Base-by-base conservation (phyloP, 2,329 filamentous ascomycete genomes). In the Triangularia verruculosa region DNA sequence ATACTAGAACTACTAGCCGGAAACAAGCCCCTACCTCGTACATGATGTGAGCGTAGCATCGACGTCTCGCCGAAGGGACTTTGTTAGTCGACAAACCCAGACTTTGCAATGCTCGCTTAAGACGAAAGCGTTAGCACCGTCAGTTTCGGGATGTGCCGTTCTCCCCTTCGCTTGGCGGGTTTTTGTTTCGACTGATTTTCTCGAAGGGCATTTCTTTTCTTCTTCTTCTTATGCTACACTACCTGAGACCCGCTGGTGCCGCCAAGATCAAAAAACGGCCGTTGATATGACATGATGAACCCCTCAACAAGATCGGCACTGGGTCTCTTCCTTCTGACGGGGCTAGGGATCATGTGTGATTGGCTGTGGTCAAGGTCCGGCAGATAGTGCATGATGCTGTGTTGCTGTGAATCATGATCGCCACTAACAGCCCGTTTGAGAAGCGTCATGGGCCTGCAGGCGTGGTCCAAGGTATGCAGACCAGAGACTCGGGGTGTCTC, bases 391-490 rank as follows among this genome's bases (percentile, higher is more conserved):
- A 59, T 59, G 39, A 59, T 59, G 51, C 51, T 24, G 51, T 54
- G 51, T 64, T 32, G 51, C 30, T 43, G 57, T 60, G 62, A 61
- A 63, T 64, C 65, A 61, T 61, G 63, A 66, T 62, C 60, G 65
- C 28, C 57, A 64, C 53, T 43, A 64, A 32, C 34, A 53, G 53
- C 25, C 61, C 62, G 71, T 72, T 72, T 73, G 70, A 73, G 65
- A 64, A 66, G 64, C 64, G 71, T 74, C n/a, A n/a, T n/a, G n/a
- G n/a, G n/a, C n/a, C 66, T 73, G 70, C 70, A n/a, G 71, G 67
- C 62, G 66, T 47, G 51, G 24, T n/a, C 11, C 28, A 30, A 24
- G 11, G 28, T 32, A 57, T 56, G 28, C 28, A 57, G 22, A 58
- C 56, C 15, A 57, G 20, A 27, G 34, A 56, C n/a, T 12, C 17